Evolutionary conservation across 2,329 filamentous ascomycete species (phyloP).

Genomic region (Fusarium illudens): DNA sequence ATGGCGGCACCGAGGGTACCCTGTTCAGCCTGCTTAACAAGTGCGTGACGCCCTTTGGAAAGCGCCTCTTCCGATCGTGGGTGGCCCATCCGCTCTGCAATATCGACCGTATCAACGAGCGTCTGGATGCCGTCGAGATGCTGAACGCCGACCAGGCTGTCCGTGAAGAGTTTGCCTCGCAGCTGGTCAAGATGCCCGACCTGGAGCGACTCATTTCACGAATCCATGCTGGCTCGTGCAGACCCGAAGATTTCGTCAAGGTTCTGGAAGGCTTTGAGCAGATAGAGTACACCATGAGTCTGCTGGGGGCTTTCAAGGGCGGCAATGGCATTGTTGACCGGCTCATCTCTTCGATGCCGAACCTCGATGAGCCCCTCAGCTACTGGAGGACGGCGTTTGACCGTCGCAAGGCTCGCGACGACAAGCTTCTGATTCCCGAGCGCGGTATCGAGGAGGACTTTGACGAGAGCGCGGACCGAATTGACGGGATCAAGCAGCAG

Average conservation of each 20-base stretch:
- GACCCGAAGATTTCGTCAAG: slow-evolving; percentile 88
- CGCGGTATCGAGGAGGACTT: slow-evolving; percentile 91
- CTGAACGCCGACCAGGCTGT: slow-evolving; percentile 83
- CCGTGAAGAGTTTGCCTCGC: slow-evolving; percentile 86
- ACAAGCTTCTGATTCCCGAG: slow-evolving; percentile 85
- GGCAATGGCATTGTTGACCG: slow-evolving; percentile 85
- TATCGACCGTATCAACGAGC: slow-evolving; percentile 86
- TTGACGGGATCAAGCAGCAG: slow-evolving; percentile 77
- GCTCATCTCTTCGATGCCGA: slow-evolving; percentile 84
- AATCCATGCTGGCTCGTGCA: slow-evolving; percentile 91
- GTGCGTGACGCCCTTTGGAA: slow-evolving; percentile 96
- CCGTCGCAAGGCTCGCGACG: slow-evolving; percentile 77
- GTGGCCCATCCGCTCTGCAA: slow-evolving; percentile 94
- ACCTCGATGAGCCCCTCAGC: slow-evolving; percentile 75
- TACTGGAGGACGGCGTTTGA: slow-evolving; percentile 96
- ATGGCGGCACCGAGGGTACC: slow-evolving; percentile 85
- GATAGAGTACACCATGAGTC: slow-evolving; percentile 90
- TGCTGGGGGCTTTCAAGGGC: slow-evolving; percentile 77
- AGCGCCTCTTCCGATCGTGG: slow-evolving; percentile 95
- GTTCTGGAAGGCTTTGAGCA: slow-evolving; percentile 97
- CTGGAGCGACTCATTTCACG: slow-evolving; percentile 93
- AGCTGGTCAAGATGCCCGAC: slow-evolving; percentile 91
- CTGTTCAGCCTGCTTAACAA: slow-evolving; percentile 90
- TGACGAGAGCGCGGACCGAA: slow-evolving; percentile 79
- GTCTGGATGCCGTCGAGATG: slow-evolving; percentile 92